These are phyloP conservation scores for Ogataea pilisensis DNA, from an alignment of 805 yeast species.

Conservation along the genomic window DNA sequence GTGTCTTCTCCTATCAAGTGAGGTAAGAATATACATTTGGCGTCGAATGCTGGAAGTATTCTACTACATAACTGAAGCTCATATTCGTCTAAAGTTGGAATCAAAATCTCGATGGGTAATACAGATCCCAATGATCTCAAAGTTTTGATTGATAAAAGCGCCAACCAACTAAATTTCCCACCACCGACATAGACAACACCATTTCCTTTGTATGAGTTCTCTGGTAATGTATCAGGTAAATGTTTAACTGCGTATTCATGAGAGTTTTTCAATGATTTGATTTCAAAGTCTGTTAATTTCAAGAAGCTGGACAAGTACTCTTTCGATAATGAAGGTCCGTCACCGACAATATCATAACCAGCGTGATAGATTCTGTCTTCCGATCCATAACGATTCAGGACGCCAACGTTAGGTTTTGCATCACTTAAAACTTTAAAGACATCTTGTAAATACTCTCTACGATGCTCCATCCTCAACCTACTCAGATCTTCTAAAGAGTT, in stretches of 20 bases:
- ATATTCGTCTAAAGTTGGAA: slow-evolving; percentile 66
- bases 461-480: slow-evolving; percentile 31
- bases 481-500: slow-evolving; percentile 29
- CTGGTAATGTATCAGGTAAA: slow-evolving; percentile 46
- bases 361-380: slow-evolving; percentile 51
- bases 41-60: slow-evolving; percentile 56
- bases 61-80: slow-evolving; percentile 63
- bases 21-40: slow-evolving; percentile 59
- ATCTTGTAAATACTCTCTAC: slow-evolving; percentile 39
- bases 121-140: slow-evolving; percentile 59
- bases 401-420: slow-evolving; percentile 24
- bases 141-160: slow-evolving; percentile 56
- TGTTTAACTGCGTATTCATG: slow-evolving; percentile 42
- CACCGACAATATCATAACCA: slow-evolving; percentile 40
- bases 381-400: slow-evolving; percentile 40
- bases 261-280: slow-evolving; percentile 40
- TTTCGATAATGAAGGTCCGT: slow-evolving; percentile 44
- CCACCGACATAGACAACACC: slow-evolving; percentile 77
- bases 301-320: slow-evolving; percentile 49
- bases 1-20: slow-evolving; percentile 53
- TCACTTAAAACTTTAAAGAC: slow-evolving; percentile 34
- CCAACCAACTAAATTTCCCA: slow-evolving; percentile 67
- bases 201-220: slow-evolving; percentile 43
- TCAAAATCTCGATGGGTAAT: slow-evolving; percentile 76
- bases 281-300: slow-evolving; percentile 40